Evolutionary conservation across 305 asterid species (phyloP).

Genomic region (Plantago coronopus): DNA sequence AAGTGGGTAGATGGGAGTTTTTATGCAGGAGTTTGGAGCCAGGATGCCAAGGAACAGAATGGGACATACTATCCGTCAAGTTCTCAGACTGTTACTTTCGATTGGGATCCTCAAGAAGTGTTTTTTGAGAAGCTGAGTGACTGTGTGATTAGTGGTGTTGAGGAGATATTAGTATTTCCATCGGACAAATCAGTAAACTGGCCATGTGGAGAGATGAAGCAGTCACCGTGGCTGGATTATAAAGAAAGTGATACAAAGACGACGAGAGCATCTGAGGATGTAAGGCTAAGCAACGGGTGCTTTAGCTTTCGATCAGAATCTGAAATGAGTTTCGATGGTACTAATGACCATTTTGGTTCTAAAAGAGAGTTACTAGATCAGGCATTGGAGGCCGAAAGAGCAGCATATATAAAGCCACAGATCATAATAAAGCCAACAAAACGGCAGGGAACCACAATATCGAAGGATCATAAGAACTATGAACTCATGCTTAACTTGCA

Average conservation of each 20-base stretch:
- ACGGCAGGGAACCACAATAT: constrained; percentile 59
- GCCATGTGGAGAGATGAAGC: constrained; percentile 52
- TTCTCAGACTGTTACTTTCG: constrained; percentile 38
- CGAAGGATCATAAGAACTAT: constrained; percentile 77
- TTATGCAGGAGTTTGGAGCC: constrained; percentile 78
- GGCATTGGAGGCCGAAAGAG: constrained; percentile 32
- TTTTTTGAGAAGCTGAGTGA: constrained; percentile 39
- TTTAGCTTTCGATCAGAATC: constrained; percentile 45
- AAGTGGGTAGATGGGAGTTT: constrained; percentile 85
- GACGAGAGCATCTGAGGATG: constrained; percentile 40
- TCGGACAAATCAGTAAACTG: constrained; percentile 59
- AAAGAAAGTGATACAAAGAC: constrained; percentile 25
- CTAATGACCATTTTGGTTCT: constrained; percentile 29
- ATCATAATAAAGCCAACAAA: constrained; percentile 49
- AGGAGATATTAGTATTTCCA: constrained; percentile 58
- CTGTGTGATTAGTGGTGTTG: constrained; percentile 40
- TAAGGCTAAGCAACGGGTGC: constrained; percentile 32
- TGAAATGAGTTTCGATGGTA: constrained; percentile 41
- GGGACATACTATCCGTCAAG: constrained; percentile 77
- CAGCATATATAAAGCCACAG: constrained; percentile 29
- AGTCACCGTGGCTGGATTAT: constrained; percentile 23
- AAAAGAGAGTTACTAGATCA: constrained; percentile 36
- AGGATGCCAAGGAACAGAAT: constrained; percentile 55
- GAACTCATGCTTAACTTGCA: constrained; percentile 94
- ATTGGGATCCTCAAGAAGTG: constrained; percentile 76